phyloP scores from a whole-genome alignment of 2,329 filamentous ascomycete species.

The Lachnellula arida region DNA sequence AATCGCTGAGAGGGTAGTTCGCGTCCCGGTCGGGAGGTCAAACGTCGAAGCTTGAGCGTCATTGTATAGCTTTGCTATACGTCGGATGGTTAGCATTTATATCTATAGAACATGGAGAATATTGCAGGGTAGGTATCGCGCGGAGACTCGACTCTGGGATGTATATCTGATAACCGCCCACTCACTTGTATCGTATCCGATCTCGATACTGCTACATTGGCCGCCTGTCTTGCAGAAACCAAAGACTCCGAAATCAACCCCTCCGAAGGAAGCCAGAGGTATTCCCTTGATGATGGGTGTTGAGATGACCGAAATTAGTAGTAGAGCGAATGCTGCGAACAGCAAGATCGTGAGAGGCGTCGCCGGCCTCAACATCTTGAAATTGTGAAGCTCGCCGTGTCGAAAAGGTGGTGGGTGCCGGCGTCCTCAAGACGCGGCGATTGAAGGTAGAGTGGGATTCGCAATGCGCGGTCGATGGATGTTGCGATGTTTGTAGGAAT shows the following conservation, averaged over 20 bases:
- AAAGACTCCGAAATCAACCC: constrained; percentile 85
- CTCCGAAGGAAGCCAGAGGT: constrained; percentile 71
- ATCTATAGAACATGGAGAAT: neutral
- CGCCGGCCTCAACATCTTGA: constrained; percentile 71
- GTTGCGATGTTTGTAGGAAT: constrained; percentile 5
- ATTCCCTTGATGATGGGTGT: constrained; percentile 84
- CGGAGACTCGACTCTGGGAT: neutral
- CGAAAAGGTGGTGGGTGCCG: constrained; percentile 30
- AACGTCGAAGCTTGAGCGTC: constrained; percentile 40
- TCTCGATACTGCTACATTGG: constrained; percentile 65
- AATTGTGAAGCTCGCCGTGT: constrained; percentile 14
- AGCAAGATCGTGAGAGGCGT: constrained; percentile 87
- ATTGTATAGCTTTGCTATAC: constrained; percentile 25
- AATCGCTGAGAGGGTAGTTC: constrained; percentile 72
- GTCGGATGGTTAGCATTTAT: neutral
- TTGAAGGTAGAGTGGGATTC: neutral
- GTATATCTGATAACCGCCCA: constrained; percentile 19
- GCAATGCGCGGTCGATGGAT: neutral
- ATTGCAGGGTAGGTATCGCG: neutral
- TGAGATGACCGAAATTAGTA: constrained; percentile 84
- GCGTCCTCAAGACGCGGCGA: constrained; percentile 44
- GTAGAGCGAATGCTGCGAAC: constrained; percentile 75
- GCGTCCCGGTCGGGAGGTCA: constrained; percentile 48
- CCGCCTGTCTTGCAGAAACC: constrained; percentile 66
- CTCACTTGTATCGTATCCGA: constrained; percentile 84